Evolutionary conservation across 2,329 filamentous ascomycete species (phyloP).

Genomic region (Huntiella bhutanensis): DNA sequence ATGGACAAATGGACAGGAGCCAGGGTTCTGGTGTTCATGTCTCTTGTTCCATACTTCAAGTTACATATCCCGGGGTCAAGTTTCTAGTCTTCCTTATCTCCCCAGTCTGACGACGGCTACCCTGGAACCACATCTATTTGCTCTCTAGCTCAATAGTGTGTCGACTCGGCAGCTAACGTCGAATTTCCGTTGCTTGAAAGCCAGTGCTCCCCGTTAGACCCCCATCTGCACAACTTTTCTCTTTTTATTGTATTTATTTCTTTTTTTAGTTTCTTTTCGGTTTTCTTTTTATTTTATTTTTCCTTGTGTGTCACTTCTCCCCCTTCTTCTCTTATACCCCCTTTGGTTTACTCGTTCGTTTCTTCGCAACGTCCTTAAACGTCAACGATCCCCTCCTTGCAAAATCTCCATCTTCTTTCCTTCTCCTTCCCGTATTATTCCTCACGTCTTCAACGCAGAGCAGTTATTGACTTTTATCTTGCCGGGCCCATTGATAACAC

Average conservation of each 20-base stretch:
- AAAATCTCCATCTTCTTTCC: not conserved
- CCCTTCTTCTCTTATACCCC: constrained; percentile 1
- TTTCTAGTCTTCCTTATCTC: not conserved
- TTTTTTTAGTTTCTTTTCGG: not conserved
- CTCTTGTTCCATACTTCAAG: constrained; percentile 1
- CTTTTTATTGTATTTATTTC: not conserved
- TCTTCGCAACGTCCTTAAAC: not conserved
- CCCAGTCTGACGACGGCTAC: no score
- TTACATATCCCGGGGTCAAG: constrained; percentile 1
- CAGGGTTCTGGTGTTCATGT: not conserved
- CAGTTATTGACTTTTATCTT: not conserved
- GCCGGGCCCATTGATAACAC: not conserved
- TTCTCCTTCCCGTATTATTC: not conserved
- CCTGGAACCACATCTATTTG: no score
- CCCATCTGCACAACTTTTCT: not conserved
- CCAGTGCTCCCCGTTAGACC: not conserved
- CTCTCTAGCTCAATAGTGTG: no score
- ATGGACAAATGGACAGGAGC: no score
- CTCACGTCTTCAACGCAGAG: not conserved
- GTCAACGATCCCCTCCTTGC: not conserved
- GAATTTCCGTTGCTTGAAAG: constrained; percentile 2
- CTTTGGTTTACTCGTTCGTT: constrained; percentile 3
- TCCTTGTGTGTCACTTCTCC: not conserved
- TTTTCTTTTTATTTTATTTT: not conserved
- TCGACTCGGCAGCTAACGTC: no score